A percentile compares a stretch with the other conserved stretches of the same genome.
Conservation (phyloP, 768 basidiomycete genomes). For the Boletales sp. region DNA sequence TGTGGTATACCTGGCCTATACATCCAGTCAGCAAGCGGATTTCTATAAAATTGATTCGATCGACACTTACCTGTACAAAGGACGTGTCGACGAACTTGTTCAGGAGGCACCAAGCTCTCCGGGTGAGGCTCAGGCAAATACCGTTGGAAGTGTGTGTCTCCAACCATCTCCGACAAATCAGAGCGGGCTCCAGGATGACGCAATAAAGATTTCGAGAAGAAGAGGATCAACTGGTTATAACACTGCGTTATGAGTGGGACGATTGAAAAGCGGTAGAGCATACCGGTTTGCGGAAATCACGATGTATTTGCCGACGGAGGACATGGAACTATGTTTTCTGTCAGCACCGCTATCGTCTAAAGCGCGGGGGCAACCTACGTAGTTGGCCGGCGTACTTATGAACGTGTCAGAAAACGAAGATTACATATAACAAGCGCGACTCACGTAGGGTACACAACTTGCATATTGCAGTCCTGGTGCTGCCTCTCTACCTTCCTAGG, state of each 20-base stretch:
- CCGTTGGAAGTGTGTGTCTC: conserved; percentile 87
- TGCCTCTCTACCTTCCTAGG: conserved; percentile 89
- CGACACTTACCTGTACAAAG: conserved; percentile 66
- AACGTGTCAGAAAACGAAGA: conserved; percentile 7
- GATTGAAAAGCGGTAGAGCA: conserved; percentile 16
- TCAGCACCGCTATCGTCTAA: conserved; percentile 10
- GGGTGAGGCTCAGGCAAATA: conserved; percentile 84
- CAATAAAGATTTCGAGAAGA: conserved; percentile 96
- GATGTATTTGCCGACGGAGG: conserved; percentile 92
- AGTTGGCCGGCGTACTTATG: conserved; percentile 89
- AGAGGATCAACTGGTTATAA: conserved; percentile 66
- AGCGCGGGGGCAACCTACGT: conserved; percentile 39
- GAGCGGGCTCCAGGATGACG: conserved; percentile 94
- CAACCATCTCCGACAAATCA: conserved; percentile 80
- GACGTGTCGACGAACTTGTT: conserved; percentile 88
- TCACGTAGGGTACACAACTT: conserved; percentile 95
- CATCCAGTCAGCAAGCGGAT: neutral
- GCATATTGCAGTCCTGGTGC: conserved; percentile 99
- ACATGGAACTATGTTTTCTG: conserved; percentile 73
- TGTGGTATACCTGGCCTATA: conserved; percentile 89
- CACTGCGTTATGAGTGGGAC: neutral
- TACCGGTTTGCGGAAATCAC: conserved; percentile 97
- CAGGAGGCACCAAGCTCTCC: conserved; percentile 69
- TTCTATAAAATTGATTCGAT: neutral
- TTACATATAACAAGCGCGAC: conserved; percentile 25